Percentiles rank a stretch among this genome's conserved stretches.
Evolutionary conservation across 2,329 filamentous ascomycete species (phyloP).

Genomic region (Lecanicillium sp.): DNA sequence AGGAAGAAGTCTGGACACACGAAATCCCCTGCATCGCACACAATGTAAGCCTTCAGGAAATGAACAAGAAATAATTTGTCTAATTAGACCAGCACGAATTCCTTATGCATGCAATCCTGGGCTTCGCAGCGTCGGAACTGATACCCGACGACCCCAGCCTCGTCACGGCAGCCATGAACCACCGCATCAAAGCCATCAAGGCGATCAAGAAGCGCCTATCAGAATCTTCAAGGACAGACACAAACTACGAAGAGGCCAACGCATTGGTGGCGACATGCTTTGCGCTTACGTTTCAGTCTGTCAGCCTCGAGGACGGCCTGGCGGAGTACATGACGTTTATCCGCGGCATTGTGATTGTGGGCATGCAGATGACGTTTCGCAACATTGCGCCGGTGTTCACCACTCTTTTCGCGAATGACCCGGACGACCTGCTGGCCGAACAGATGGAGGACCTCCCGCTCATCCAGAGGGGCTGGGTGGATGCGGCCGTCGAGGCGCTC

Average conservation of each 20-base stretch:
- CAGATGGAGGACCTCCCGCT: slow-evolving; percentile 40
- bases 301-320: slow-evolving; percentile 51
- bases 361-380: slow-evolving; percentile 46
- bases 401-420: slow-evolving; percentile 37
- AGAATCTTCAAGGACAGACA: slow-evolving; percentile 33
- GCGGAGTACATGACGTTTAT: slow-evolving; percentile 57
- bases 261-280: slow-evolving; percentile 55
- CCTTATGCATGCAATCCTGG: slow-evolving; percentile 65
- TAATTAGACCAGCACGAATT: slow-evolving; percentile 54
- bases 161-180: slow-evolving; percentile 52
- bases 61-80: too few species aligned
- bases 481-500: slow-evolving; percentile 41
- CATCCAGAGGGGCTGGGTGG: slow-evolving; percentile 39
- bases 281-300: slow-evolving; percentile 53
- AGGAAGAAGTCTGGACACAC: slow-evolving; percentile 61
- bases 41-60: slow-evolving; percentile 40
- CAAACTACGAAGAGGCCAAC: slow-evolving; percentile 48
- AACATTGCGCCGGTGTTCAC: slow-evolving; percentile 45
- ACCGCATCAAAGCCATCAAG: slow-evolving; percentile 60
- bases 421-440: slow-evolving; percentile 37
- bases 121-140: slow-evolving; percentile 61
- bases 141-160: slow-evolving; percentile 45
- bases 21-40: slow-evolving; percentile 62
- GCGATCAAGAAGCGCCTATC: slow-evolving; percentile 52
- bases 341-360: slow-evolving; percentile 50